Percentiles rank a stretch among this genome's conserved stretches.
These are phyloP conservation scores for Lathyrus tuberosus DNA, from an alignment of 306 rosid species.

Conservation along the genomic window DNA sequence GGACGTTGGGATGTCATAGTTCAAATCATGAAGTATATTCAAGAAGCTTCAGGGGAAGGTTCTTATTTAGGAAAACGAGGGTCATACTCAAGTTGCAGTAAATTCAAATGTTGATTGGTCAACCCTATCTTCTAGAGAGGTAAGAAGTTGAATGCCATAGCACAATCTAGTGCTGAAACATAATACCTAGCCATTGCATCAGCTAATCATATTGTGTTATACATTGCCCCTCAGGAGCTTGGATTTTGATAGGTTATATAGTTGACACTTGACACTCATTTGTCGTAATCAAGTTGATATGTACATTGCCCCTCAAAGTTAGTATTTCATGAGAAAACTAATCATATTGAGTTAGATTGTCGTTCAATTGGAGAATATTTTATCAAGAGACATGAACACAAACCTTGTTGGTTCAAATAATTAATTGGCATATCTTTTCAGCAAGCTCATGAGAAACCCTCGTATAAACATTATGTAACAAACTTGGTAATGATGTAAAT, in stretches of 20 bases:
- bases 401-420: background rate
- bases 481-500: slow-evolving; percentile 1
- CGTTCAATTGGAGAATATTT: background rate
- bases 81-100: background rate
- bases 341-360: background rate
- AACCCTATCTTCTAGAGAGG: background rate
- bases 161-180: background rate
- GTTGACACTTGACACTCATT: background rate
- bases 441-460: background rate
- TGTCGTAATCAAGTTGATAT: background rate
- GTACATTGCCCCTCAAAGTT: background rate
- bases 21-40: background rate
- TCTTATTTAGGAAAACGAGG: background rate
- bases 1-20: background rate
- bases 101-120: background rate
- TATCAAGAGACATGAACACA: background rate
- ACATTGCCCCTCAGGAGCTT: background rate
- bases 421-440: background rate
- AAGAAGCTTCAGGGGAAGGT: background rate
- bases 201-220: background rate
- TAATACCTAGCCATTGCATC: background rate
- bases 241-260: background rate
- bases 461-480: background rate
- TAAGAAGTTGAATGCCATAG: background rate
- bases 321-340: background rate